Conservation (phyloP, 352 stramenopile genomes). For the Globisporangium okanoganense region DNA sequence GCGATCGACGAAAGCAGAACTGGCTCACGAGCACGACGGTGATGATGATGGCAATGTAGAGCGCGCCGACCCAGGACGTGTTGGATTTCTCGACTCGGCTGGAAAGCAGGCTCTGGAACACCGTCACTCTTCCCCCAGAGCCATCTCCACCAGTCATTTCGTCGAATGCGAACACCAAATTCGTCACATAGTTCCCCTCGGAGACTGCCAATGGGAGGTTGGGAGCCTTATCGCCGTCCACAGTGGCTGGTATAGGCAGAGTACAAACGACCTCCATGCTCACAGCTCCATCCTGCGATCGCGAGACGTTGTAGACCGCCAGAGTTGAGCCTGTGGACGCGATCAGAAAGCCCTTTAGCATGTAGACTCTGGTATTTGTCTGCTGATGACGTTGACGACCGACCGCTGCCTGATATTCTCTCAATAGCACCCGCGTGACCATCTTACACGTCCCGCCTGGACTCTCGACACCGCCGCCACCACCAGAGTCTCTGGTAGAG, state of each 20-base stretch:
- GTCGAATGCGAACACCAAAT: slow-evolving; percentile 14
- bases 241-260: neutral
- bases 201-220: slow-evolving; percentile 19
- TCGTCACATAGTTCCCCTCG: slow-evolving; percentile 23
- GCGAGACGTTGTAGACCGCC: slow-evolving; percentile 13
- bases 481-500: slow-evolving; percentile 9
- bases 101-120: slow-evolving; percentile 37
- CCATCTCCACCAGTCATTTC: neutral
- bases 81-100: slow-evolving; percentile 13
- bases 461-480: neutral
- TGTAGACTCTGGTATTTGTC: neutral
- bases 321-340: neutral
- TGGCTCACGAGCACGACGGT: slow-evolving; percentile 26
- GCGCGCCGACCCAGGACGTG: slow-evolving; percentile 21
- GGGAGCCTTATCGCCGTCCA: neutral
- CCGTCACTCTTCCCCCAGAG: slow-evolving; percentile 2
- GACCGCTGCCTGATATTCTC: neutral
- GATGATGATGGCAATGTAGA: slow-evolving; percentile 21
- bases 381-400: neutral
- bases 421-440: slow-evolving; percentile 1
- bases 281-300: neutral
- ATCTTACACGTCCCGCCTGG: slow-evolving; percentile 1
- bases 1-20: slow-evolving; percentile 23
- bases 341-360: slow-evolving; percentile 15
- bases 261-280: neutral